A percentile compares a stretch with the other conserved stretches of the same genome.
phyloP scores from a whole-genome alignment of 1,284 basidiomycete species.

The Quambalaria eucalypti region DNA sequence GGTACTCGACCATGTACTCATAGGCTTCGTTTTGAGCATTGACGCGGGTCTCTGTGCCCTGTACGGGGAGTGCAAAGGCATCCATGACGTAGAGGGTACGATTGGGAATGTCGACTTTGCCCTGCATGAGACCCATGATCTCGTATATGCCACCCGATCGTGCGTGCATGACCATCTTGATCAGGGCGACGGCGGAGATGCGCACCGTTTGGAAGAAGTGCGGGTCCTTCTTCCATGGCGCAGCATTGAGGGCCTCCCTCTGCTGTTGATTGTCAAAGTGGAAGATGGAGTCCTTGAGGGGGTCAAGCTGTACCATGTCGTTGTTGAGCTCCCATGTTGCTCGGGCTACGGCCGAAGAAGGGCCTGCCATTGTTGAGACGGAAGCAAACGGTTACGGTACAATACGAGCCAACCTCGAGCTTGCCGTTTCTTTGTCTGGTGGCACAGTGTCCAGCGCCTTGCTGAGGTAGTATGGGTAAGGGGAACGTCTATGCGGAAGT shows the following conservation, averaged over 20 bases:
- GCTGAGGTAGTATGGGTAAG: too few relatives aligned
- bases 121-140: conserved; percentile 99
- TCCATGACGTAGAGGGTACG: conserved; percentile 75
- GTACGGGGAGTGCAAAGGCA: conserved; percentile 89
- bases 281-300: conserved; percentile 35
- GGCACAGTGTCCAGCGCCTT: too few relatives aligned
- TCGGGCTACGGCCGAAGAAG: conserved; percentile 54
- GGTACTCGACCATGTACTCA: conserved; percentile 96
- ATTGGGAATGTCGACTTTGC: conserved; percentile 76
- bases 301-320: conserved; percentile 52
- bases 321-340: conserved; percentile 78
- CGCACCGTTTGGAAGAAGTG: conserved; percentile 89
- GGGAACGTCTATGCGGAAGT: too few relatives aligned
- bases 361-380: background rate
- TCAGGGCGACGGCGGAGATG: conserved; percentile 86
- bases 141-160: conserved; percentile 93
- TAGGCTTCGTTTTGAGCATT: conserved; percentile 93
- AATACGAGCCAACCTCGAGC: too few relatives aligned
- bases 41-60: conserved; percentile 97
- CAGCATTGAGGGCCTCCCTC: conserved; percentile 60
- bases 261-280: conserved; percentile 65
- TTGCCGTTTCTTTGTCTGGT: too few relatives aligned
- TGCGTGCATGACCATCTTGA: conserved; percentile 99
- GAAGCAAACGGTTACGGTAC: too few relatives aligned
- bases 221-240: conserved; percentile 81